Evolutionary conservation across 495 filamentous ascomycete genomes (phyloP).

Genomic region (Aspergillus haitiensis): DNA sequence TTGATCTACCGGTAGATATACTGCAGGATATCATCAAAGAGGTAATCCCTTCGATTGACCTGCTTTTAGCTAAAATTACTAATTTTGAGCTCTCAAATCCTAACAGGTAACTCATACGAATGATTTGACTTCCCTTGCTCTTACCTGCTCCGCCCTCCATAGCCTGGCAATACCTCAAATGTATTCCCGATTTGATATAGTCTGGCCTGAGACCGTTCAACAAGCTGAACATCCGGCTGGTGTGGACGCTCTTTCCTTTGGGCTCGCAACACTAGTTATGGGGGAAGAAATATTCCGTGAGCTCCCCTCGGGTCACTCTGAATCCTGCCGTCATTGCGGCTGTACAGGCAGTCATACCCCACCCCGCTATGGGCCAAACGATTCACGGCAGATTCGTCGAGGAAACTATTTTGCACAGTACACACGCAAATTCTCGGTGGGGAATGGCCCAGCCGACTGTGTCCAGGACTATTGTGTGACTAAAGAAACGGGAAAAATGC

Average conservation of each 20-base stretch:
- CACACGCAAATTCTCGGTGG: slow-evolving; percentile 85
- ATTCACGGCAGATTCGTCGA: slow-evolving; percentile 35
- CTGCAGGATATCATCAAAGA: slow-evolving; percentile 87
- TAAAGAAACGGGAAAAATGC: slow-evolving; percentile 90
- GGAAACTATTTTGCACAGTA: slow-evolving; percentile 84
- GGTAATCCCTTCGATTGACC: slow-evolving; percentile 46
- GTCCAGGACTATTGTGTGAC: slow-evolving; percentile 84
- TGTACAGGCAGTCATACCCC: slow-evolving; percentile 24
- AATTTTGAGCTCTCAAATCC: slow-evolving; percentile 13
- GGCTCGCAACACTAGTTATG: slow-evolving; percentile 81
- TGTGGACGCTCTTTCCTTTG: slow-evolving; percentile 90
- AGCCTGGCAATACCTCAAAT: slow-evolving; percentile 78
- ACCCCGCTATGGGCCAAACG: slow-evolving; percentile 18
- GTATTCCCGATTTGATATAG: slow-evolving; percentile 91
- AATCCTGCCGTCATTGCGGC: slow-evolving; percentile 41
- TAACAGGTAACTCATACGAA: slow-evolving; percentile 80
- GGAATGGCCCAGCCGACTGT: slow-evolving; percentile 81
- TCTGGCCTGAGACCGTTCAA: slow-evolving; percentile 78
- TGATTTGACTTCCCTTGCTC: slow-evolving; percentile 78
- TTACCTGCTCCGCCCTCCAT: slow-evolving; percentile 84
- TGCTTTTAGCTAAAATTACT: not conserved
- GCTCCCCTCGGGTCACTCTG: slow-evolving; percentile 19
- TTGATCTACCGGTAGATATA: slow-evolving; percentile 86
- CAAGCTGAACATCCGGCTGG: slow-evolving; percentile 66
- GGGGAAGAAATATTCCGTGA: slow-evolving; percentile 68